A percentile compares a stretch with the other conserved stretches of the same genome.
phyloP scores from a whole-genome alignment of 2,329 filamentous ascomycete genomes.

The Fusarium fracticaudum region DNA sequence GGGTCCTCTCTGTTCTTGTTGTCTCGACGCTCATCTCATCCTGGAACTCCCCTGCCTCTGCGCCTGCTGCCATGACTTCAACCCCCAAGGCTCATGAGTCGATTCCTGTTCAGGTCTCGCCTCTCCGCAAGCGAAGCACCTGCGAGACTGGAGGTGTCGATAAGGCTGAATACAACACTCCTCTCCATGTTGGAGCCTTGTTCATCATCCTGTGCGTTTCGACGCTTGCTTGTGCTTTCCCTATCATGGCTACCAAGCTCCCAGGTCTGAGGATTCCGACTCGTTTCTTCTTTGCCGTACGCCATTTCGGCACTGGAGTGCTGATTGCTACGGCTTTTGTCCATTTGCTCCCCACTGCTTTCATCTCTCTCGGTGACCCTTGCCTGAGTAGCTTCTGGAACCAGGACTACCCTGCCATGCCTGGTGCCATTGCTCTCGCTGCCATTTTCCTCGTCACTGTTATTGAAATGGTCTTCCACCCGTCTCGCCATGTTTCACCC shows the following conservation, averaged over 20 bases:
- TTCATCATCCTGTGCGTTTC: conserved; percentile 60
- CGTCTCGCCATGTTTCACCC: conserved; percentile 47
- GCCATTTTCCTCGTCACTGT: conserved; percentile 81
- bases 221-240: conserved; percentile 61
- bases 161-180: conserved; percentile 60
- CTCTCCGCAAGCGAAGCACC: conserved; percentile 41
- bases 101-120: conserved; percentile 18
- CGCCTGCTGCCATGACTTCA: not conserved
- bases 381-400: conserved; percentile 82
- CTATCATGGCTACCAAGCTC: conserved; percentile 62
- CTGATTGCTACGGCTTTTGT: conserved; percentile 81
- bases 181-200: conserved; percentile 67
- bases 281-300: conserved; percentile 64
- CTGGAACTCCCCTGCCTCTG: conserved; percentile 24
- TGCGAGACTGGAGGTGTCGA: conserved; percentile 45
- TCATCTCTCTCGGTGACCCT: conserved; percentile 68
- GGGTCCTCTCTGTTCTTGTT: conserved; percentile 55
- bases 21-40: conserved; percentile 46
- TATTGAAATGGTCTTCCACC: conserved; percentile 76
- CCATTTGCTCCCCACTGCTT: conserved; percentile 75
- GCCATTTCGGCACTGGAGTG: conserved; percentile 83
- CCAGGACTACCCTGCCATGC: conserved; percentile 77
- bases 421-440: conserved; percentile 81
- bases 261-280: conserved; percentile 64
- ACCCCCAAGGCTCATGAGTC: conserved; percentile 12